These are phyloP conservation scores for Xylaria telfairii DNA, from an alignment of 495 filamentous ascomycete genomes.

Conservation along the genomic window DNA sequence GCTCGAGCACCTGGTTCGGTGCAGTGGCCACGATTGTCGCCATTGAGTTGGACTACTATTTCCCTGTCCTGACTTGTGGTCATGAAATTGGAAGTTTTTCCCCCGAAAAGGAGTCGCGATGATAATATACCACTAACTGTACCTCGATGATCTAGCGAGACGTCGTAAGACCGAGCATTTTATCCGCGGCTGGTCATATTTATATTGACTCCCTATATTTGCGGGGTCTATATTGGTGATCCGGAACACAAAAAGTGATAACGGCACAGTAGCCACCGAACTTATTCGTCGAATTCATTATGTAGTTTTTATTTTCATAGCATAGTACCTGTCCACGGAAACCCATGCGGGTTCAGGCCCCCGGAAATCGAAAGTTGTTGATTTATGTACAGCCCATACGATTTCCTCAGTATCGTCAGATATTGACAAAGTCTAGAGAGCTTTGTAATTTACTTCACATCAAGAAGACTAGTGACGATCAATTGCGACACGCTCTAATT, in stretches of 20 bases:
- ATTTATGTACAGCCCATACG: too few species aligned
- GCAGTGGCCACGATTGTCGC: slow-evolving; percentile 9
- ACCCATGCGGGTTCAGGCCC: background rate
- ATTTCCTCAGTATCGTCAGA: too few species aligned
- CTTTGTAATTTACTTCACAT: too few species aligned
- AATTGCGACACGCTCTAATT: too few species aligned
- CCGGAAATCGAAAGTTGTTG: too few species aligned
- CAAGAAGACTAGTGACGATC: too few species aligned
- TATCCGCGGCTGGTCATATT: slow-evolving; percentile 16
- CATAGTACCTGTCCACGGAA: background rate
- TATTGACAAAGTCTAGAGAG: too few species aligned
- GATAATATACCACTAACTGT: background rate
- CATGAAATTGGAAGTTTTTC: background rate
- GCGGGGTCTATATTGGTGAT: slow-evolving; percentile 16
- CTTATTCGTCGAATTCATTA: background rate
- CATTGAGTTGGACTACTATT: background rate
- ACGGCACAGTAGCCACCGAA: slow-evolving; percentile 25
- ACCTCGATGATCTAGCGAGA: background rate
- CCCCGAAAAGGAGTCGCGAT: background rate
- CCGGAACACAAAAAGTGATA: slow-evolving; percentile 8
- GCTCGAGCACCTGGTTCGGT: background rate
- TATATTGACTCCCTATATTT: slow-evolving; percentile 15
- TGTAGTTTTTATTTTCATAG: background rate
- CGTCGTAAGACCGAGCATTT: slow-evolving; percentile 17
- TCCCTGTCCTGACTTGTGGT: background rate